Evolutionary conservation across 192 early-diverging fungal species (phyloP).

Genomic region (Endogone sp.): DNA sequence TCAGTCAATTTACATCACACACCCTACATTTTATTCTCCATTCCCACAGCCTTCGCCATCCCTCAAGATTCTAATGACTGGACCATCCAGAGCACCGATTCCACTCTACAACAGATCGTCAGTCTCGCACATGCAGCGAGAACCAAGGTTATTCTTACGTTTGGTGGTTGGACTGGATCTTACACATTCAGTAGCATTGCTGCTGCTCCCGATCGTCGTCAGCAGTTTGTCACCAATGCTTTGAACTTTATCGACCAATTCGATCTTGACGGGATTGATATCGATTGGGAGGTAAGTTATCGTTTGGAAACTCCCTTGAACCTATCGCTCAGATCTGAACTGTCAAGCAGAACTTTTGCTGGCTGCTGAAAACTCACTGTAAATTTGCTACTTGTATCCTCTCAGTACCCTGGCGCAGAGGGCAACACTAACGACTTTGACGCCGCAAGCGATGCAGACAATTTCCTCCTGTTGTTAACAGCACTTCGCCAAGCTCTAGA

Average conservation of each 20-base stretch:
- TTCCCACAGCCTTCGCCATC: slow-evolving; percentile 20
- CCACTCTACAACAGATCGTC: slow-evolving; percentile 41
- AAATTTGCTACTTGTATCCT: not conserved
- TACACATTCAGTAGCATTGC: slow-evolving; percentile 58
- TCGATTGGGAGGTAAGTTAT: slow-evolving; percentile 64
- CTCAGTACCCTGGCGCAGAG: slow-evolving; percentile 38
- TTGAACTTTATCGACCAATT: slow-evolving; percentile 47
- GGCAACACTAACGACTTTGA: slow-evolving; percentile 46
- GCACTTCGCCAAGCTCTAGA: slow-evolving; percentile 47
- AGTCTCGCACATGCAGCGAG: slow-evolving; percentile 34
- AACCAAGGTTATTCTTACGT: slow-evolving; percentile 54
- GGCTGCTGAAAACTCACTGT: no score
- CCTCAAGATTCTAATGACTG: slow-evolving; percentile 36
- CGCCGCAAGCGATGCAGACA: slow-evolving; percentile 44
- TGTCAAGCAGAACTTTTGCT: no score
- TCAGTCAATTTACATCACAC: slow-evolving; percentile 14
- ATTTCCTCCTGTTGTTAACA: slow-evolving; percentile 50
- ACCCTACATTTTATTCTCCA: slow-evolving; percentile 10
- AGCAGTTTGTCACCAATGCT: slow-evolving; percentile 51
- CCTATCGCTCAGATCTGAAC: no score
- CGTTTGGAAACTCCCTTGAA: slow-evolving; percentile 48
- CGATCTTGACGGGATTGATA: slow-evolving; percentile 58
- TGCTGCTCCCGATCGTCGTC: slow-evolving; percentile 39
- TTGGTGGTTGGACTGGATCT: slow-evolving; percentile 78
- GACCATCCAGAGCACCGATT: slow-evolving; percentile 13